Evolutionary conservation across 1,284 basidiomycete species (phyloP), one percentile per base, ranked within the genome.

Genomic region (Abortiporus biennis): DNA sequence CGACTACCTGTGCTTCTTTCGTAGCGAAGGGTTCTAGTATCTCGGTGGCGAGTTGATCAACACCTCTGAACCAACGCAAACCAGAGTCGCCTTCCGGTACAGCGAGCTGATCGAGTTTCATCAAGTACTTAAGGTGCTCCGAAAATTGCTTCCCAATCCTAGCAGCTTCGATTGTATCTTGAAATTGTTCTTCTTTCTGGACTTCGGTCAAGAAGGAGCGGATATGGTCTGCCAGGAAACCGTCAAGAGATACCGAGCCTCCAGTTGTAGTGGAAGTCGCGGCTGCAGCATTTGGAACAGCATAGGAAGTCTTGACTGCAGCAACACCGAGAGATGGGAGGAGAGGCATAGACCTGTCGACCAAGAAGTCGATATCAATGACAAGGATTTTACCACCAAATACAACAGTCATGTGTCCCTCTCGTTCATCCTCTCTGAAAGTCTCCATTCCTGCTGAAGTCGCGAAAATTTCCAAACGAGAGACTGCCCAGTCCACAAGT

Each of bases 361-460:
- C 58, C 8, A 63, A 52, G 47, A 88, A 72, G 48, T 83, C 79
- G 44, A 88, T 69, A 54, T 90, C 85, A 41, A 89, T 64, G 21
- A 89, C 85, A 11, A 89, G 67, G 6, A 88, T 76, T 56, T 86
- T 84, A 1, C 85, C 85, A 2, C 77, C 85, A 22, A 88, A 70
- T 13, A 80, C 71, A 29, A 85, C 64, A 1, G 72, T 77, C 29
- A 72, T 64, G n/a, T 61, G 64, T 16, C 69, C 73, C 31, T 72
- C 71, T 21, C 64, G 59, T 25, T 70, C 68, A 19, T 62, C 62
- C 22, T 85, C 84, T 47, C 72, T 76, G 64, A 83, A 88, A 1
- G 76, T 67, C 53, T 85, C 81, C 82, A 88, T 83, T 29, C 81
- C 80, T 11, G 70, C 76, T 19, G 68, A 62, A 12, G 67, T 68